A percentile compares a stretch with the other conserved stretches of the same genome.
Conservation (phyloP, 1,284 basidiomycete species). For the Cutaneotrichosporon cutaneum region DNA sequence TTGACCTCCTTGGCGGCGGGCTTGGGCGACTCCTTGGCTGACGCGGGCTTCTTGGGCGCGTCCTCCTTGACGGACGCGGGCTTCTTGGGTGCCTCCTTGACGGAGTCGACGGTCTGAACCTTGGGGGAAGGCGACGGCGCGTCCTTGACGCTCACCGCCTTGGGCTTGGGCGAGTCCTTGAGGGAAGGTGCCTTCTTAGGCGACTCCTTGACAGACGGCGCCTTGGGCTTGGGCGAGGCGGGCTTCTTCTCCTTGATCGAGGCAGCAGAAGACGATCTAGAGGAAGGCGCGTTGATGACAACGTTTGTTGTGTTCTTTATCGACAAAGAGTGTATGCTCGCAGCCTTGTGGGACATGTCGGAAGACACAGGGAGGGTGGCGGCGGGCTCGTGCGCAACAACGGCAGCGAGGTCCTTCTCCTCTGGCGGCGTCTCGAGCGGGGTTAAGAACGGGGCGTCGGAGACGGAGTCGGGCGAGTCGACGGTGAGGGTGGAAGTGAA, state of each 20-base stretch:
- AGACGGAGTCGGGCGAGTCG: too few relatives aligned
- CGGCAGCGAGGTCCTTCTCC: not conserved
- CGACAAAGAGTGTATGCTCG: not conserved
- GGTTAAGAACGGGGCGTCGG: not conserved
- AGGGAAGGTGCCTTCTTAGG: not conserved
- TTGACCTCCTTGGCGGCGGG: not conserved
- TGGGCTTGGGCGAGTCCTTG: not conserved
- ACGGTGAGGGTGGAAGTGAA: not conserved
- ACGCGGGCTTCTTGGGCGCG: not conserved
- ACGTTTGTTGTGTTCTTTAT: not conserved
- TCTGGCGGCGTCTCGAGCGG: not conserved
- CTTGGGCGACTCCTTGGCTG: not conserved
- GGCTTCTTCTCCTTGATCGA: not conserved
- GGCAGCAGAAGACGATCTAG: too few relatives aligned
- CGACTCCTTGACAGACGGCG: conserved; percentile 1
- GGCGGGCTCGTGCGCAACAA: too few relatives aligned
- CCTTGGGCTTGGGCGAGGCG: not conserved
- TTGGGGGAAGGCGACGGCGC: not conserved
- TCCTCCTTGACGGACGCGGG: not conserved
- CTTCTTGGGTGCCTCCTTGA: not conserved
- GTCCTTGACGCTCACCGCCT: not conserved
- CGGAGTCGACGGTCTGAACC: not conserved
- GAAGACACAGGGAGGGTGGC: too few relatives aligned
- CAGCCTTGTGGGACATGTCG: not conserved
- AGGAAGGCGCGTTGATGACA: not conserved